Evolutionary conservation across 1,284 basidiomycete genomes (phyloP).

Genomic region (Amylostereum chailletii): DNA sequence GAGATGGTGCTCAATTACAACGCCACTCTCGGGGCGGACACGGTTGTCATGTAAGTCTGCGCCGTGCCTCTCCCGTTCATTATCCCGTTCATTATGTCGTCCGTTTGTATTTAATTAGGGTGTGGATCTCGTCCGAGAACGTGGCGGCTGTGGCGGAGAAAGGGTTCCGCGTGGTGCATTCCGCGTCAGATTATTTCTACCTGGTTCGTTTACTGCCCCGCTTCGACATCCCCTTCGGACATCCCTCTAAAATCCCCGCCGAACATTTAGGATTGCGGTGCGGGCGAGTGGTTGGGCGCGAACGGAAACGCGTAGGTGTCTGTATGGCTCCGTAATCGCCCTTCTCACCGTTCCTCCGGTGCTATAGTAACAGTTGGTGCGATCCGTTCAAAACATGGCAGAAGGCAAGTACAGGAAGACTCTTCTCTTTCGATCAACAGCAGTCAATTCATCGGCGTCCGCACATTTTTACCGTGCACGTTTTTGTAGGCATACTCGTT

Average conservation of each 20-base stretch:
- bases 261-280: slow-evolving; percentile 61
- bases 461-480: background rate
- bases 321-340: background rate
- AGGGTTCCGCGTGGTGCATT: slow-evolving; percentile 58
- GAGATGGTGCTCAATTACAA: slow-evolving; percentile 1
- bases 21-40: background rate
- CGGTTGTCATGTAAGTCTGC: background rate
- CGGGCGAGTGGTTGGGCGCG: slow-evolving; percentile 67
- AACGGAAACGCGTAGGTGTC: slow-evolving; percentile 29
- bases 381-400: slow-evolving; percentile 79
- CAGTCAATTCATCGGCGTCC: background rate
- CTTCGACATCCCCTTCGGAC: background rate
- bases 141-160: slow-evolving; percentile 49
- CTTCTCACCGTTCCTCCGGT: slow-evolving; percentile 24
- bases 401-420: slow-evolving; percentile 29
- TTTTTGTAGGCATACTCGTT: slow-evolving; percentile 51
- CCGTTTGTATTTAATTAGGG: slow-evolving; percentile 9
- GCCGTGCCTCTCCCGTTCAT: too few species aligned
- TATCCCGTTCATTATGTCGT: too few species aligned
- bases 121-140: slow-evolving; percentile 63
- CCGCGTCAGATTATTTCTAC: slow-evolving; percentile 70
- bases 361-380: slow-evolving; percentile 42
- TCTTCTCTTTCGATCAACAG: background rate
- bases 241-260: background rate
- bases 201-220: background rate